These are phyloP conservation scores for Cladosporium sp. DNA, from an alignment of 2,329 filamentous ascomycete species.

Conservation along the genomic window DNA sequence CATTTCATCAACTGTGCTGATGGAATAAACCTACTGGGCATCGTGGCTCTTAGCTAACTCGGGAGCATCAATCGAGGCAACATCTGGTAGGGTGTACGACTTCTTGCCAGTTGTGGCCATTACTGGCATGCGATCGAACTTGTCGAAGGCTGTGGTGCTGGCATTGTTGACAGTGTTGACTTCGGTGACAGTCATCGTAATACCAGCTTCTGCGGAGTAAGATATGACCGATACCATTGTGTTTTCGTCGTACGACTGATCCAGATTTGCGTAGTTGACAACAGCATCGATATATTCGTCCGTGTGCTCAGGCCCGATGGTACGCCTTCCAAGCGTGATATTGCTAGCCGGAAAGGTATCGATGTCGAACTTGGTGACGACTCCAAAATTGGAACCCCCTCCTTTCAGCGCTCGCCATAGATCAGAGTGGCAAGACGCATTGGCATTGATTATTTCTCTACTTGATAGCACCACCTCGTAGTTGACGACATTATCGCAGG, in stretches of 20 bases:
- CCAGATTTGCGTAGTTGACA: conserved; percentile 1
- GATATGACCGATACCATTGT: conserved; percentile 12
- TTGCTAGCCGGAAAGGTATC: conserved; percentile 2
- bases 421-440: conserved; percentile 24
- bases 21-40: neutral
- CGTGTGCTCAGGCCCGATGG: neutral
- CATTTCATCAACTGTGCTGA: neutral
- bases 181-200: conserved; percentile 8
- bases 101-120: conserved; percentile 3
- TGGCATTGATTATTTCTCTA: conserved; percentile 27
- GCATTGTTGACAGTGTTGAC: conserved; percentile 8
- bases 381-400: conserved; percentile 33
- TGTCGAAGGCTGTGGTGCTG: conserved; percentile 4
- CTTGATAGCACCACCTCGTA: conserved; percentile 31
- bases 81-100: conserved; percentile 5
- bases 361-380: conserved; percentile 30
- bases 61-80: conserved; percentile 2
- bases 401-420: conserved; percentile 31
- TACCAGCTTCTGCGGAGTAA: neutral
- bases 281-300: conserved; percentile 2
- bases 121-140: conserved; percentile 7
- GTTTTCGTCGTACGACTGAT: conserved; percentile 1
- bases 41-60: conserved; percentile 10
- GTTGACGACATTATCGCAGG: conserved; percentile 33
- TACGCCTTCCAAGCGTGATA: conserved; percentile 11